These are phyloP conservation scores for Blepharisma undulans DNA, from an alignment of 169 alveolate species.

Conservation along the genomic window DNA sequence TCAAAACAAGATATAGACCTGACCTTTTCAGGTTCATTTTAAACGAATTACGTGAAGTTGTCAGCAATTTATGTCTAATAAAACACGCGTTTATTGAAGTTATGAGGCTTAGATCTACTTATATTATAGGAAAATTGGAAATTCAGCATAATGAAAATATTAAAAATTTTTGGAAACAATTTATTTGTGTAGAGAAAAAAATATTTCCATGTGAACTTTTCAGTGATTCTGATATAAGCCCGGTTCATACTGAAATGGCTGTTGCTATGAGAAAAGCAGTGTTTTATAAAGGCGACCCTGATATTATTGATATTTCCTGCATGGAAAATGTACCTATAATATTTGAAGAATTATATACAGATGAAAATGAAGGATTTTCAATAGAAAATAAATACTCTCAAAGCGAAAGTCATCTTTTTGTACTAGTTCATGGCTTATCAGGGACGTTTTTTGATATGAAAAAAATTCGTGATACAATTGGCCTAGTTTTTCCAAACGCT, in stretches of 20 bases:
- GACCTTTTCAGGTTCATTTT: background rate
- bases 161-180: background rate
- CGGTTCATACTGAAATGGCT: background rate
- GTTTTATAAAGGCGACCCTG: background rate
- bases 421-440: conserved; percentile 81
- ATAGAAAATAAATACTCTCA: background rate
- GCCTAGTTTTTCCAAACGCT: conserved; percentile 67
- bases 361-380: background rate
- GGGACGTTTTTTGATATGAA: conserved; percentile 80
- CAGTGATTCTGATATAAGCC: background rate
- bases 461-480: conserved; percentile 64
- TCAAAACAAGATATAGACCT: background rate
- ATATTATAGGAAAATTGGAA: background rate
- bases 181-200: background rate
- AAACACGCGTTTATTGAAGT: background rate
- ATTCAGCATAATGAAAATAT: background rate
- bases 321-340: background rate
- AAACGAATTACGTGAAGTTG: background rate
- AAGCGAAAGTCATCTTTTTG: conserved; percentile 69
- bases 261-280: background rate
- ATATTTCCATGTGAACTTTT: background rate
- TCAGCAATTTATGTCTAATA: background rate
- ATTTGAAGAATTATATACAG: background rate
- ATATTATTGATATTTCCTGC: background rate
- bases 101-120: background rate